Conservation (phyloP, 306 rosid species). For the Rosa multiflora region DNA sequence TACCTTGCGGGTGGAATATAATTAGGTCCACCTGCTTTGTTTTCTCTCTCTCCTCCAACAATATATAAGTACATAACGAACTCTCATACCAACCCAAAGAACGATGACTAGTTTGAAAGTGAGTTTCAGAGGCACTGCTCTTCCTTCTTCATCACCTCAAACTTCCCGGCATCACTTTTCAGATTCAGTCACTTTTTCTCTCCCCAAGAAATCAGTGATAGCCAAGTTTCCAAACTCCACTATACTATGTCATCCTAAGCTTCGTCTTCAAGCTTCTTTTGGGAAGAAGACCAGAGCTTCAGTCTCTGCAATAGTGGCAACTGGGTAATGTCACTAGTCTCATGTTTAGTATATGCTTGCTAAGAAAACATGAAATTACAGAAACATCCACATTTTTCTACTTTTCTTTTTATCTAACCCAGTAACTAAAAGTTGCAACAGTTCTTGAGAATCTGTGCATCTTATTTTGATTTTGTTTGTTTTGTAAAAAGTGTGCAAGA, state of each 20-base stretch:
- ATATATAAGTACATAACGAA: background rate
- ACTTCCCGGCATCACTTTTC: constrained; percentile 7
- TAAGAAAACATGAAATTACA: constrained; percentile 3
- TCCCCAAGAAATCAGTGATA: background rate
- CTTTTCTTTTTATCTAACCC: background rate
- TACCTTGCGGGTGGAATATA: background rate
- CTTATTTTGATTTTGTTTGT: background rate
- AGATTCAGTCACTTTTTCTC: background rate
- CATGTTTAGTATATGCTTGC: background rate
- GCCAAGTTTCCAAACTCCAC: constrained; percentile 28
- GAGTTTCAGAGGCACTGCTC: constrained; percentile 10
- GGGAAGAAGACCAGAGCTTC: constrained; percentile 25
- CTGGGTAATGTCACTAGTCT: constrained; percentile 36
- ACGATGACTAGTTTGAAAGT: constrained; percentile 25
- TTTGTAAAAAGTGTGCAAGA: constrained; percentile 40
- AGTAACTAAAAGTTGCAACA: background rate
- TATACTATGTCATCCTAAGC: constrained; percentile 23
- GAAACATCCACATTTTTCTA: background rate
- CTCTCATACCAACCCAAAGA: background rate
- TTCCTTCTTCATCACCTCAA: constrained; percentile 18
- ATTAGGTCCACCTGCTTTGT: background rate
- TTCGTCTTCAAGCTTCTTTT: constrained; percentile 22
- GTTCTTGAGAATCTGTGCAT: background rate
- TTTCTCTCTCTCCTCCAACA: background rate
- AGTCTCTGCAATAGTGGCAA: constrained; percentile 33